Evolutionary conservation across 306 rosid species (phyloP).

Genomic region (Cicer arietinum): DNA sequence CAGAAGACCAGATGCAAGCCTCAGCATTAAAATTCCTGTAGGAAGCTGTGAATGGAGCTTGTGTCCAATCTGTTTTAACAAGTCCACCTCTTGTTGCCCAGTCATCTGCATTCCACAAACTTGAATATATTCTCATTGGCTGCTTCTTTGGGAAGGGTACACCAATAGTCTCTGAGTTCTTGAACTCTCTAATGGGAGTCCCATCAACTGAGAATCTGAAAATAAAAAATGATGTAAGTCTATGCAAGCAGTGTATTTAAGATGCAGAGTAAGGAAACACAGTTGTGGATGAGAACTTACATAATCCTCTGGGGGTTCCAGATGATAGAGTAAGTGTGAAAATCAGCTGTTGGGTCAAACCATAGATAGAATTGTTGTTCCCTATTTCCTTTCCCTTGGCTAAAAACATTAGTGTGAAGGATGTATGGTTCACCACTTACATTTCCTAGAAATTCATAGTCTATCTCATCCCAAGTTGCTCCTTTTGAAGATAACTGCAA

Average conservation of each 20-base stretch:
- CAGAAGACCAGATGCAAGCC: conserved; percentile 63
- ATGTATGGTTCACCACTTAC: conserved; percentile 74
- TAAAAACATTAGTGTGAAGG: conserved; percentile 71
- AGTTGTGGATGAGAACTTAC: conserved; percentile 45
- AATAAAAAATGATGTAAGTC: conserved; percentile 1
- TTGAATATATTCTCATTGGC: conserved; percentile 71
- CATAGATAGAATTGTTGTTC: conserved; percentile 80
- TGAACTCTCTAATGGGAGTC: conserved; percentile 78
- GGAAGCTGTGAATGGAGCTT: conserved; percentile 76
- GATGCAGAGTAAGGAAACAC: conserved; percentile 15
- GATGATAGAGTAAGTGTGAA: conserved; percentile 69
- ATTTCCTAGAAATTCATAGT: conserved; percentile 77
- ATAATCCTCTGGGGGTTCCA: conserved; percentile 69
- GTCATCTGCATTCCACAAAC: conserved; percentile 80
- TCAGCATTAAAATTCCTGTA: conserved; percentile 66
- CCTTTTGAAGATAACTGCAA: conserved; percentile 68
- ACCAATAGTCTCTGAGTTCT: conserved; percentile 61
- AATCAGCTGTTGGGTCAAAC: conserved; percentile 82
- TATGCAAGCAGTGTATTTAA: not conserved
- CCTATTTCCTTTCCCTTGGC: conserved; percentile 76
- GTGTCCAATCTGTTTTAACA: conserved; percentile 71
- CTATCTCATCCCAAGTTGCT: conserved; percentile 76
- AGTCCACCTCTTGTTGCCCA: conserved; percentile 91
- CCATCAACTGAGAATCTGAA: conserved; percentile 76
- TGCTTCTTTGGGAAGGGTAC: conserved; percentile 75